These are phyloP conservation scores for Entoloma clypeatum DNA, from an alignment of 1,284 basidiomycete genomes.

Conservation along the genomic window DNA sequence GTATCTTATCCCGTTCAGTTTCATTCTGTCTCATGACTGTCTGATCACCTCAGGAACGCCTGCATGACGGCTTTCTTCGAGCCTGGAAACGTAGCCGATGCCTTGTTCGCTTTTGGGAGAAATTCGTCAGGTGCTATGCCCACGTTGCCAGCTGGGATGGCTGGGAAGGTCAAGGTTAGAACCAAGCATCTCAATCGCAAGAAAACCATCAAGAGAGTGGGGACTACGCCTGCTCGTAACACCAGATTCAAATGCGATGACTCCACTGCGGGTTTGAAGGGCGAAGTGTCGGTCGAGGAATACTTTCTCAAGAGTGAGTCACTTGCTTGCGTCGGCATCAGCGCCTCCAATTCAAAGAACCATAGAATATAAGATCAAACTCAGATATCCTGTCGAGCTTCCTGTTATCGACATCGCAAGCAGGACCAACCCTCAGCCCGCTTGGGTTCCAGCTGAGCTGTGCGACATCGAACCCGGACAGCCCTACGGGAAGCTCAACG, in stretches of 20 bases:
- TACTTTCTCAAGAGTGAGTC: constrained; percentile 59
- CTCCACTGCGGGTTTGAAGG: constrained; percentile 48
- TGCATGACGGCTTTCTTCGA: constrained; percentile 71
- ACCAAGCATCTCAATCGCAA: constrained; percentile 55
- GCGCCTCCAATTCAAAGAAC: constrained; percentile 1
- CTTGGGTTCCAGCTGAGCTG: constrained; percentile 62
- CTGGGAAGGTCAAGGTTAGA: constrained; percentile 52
- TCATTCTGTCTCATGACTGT: not conserved
- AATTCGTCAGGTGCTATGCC: constrained; percentile 46
- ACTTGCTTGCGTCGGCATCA: not conserved
- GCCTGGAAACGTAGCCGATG: constrained; percentile 57
- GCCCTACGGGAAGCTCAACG: constrained; percentile 51
- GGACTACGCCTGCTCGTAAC: constrained; percentile 40
- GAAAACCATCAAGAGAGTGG: constrained; percentile 47
- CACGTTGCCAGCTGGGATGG: constrained; percentile 38
- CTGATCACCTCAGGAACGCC: constrained; percentile 41
- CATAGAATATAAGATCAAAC: constrained; percentile 53
- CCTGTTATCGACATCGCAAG: constrained; percentile 58
- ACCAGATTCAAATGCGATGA: constrained; percentile 50
- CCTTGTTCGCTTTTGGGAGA: constrained; percentile 44
- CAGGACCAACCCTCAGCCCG: constrained; percentile 37
- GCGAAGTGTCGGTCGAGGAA: constrained; percentile 50
- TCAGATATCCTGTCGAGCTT: constrained; percentile 47
- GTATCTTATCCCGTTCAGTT: constrained; percentile 10
- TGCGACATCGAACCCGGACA: constrained; percentile 60